Percentiles rank a stretch among this genome's conserved stretches.
These are phyloP conservation scores for Zymoseptoria brevis DNA, from an alignment of 2,329 filamentous ascomycete species.

Conservation along the genomic window DNA sequence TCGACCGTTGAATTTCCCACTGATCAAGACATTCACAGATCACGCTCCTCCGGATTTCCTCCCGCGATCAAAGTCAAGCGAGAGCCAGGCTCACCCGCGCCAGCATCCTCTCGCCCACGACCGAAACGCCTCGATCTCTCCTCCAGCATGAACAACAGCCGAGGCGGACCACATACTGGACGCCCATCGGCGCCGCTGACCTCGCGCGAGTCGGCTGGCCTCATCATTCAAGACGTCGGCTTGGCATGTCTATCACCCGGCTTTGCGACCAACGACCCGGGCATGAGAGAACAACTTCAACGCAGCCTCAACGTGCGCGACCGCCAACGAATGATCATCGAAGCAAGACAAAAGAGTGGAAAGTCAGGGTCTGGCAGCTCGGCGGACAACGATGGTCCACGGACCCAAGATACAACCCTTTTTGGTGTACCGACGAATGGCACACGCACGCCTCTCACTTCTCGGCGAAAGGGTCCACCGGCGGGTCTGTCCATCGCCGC, in stretches of 20 bases:
- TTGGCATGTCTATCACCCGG: conserved; percentile 91
- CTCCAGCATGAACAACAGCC: conserved; percentile 37
- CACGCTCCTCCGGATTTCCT: conserved; percentile 45
- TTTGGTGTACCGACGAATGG: conserved; percentile 33
- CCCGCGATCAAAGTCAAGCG: conserved; percentile 94
- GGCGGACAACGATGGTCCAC: conserved; percentile 25
- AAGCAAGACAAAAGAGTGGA: conserved; percentile 80
- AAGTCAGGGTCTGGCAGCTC: conserved; percentile 41
- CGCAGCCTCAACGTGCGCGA: conserved; percentile 88
- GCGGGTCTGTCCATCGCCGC: conserved; percentile 91
- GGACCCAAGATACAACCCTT: conserved; percentile 33
- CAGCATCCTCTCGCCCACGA: conserved; percentile 64
- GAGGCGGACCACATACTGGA: conserved; percentile 29
- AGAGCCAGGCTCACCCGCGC: conserved; percentile 79
- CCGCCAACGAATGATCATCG: conserved; percentile 90
- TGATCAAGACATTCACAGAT: conserved; percentile 32
- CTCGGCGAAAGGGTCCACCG: conserved; percentile 66
- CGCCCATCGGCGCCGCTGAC: conserved; percentile 67
- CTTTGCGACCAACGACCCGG: conserved; percentile 92
- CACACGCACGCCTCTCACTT: conserved; percentile 65
- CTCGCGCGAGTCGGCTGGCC: conserved; percentile 60
- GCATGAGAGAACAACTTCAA: conserved; percentile 91
- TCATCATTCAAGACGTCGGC: conserved; percentile 85
- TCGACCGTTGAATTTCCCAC: conserved; percentile 5
- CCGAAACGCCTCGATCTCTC: conserved; percentile 73